Base-by-base conservation (phyloP, 805 yeast genomes). In the Clavispora fructus region DNA sequence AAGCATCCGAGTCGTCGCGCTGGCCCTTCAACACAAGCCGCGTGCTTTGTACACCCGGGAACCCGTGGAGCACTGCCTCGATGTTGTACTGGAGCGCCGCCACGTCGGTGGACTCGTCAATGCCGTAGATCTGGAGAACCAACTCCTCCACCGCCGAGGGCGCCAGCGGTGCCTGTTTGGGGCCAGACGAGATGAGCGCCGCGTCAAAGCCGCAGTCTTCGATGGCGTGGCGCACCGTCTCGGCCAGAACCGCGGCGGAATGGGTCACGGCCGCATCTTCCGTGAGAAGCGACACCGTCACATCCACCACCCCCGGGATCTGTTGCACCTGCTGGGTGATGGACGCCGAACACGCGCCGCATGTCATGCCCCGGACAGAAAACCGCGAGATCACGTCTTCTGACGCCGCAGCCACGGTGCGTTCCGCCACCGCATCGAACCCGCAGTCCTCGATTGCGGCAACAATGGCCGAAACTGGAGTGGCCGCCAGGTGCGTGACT, bases 341-440 rank as follows among this genome's bases (percentile, higher is more conserved):
- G 0, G 94, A 70, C 1, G 83, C 73, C 0, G 86, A 76, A 61
- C 98, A 92, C 1, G 95, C 78, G 1, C 94, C 84, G 60, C 97
- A 92, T 2, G 98, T 91, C 97, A 91, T 92, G 2, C 97, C 97
- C 13, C 68, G 63, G 1, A 85, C 68, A 4, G 67, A 68, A 32
- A 80, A 58, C 8, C 49, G 48, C 14, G 64, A 52, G 23, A n/a
- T 30, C 11, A 27, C 19, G 4, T 13, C 30, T 4, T 17, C 37
- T 7, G 13, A 2, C 12, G 37, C 13, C 4, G 13, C 37, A 29
- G 13, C 39, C 4, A 14, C 23, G 3, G 41, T 39, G 4, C 42
- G 29, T 16, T 42, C 42, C 38, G 31, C 47, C 16, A 12, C 28
- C 3, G 64, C 63, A 16, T 58, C 66, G 41, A 63, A 63, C 7